Conservation (phyloP, 2,329 filamentous ascomycete genomes). For the Lasiodiplodia theobromae region DNA sequence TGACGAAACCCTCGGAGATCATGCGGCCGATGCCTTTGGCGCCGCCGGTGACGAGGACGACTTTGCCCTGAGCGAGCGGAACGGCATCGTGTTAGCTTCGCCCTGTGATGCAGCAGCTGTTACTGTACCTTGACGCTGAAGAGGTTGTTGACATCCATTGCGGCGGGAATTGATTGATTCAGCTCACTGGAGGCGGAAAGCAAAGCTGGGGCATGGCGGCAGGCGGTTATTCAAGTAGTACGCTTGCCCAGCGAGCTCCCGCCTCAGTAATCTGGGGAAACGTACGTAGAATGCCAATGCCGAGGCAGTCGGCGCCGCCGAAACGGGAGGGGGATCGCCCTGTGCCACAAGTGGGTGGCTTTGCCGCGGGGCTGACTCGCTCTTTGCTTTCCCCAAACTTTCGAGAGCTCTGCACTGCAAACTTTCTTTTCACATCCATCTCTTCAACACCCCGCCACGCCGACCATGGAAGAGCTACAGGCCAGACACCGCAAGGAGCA, state of each 20-base stretch:
- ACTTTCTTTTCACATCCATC: not conserved
- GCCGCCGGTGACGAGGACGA: constrained; percentile 56
- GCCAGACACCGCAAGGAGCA: constrained; percentile 86
- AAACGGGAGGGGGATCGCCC: not conserved
- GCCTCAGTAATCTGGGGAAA: constrained; percentile 26
- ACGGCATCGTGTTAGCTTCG: not conserved
- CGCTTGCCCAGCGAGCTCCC: not conserved
- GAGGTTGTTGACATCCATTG: constrained; percentile 46
- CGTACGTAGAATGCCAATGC: constrained; percentile 8
- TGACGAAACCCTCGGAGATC: constrained; percentile 71
- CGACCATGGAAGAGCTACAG: constrained; percentile 75
- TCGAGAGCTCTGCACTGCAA: not conserved
- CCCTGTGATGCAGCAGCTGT: not conserved
- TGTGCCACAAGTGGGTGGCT: constrained; percentile 1
- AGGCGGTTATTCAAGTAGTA: not conserved
- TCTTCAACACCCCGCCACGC: constrained; percentile 25
- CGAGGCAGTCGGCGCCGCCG: constrained; percentile 25
- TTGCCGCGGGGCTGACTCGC: constrained; percentile 5
- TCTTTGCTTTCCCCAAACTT: not conserved
- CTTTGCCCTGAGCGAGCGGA: constrained; percentile 50
- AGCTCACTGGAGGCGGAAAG: not conserved
- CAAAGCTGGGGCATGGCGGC: constrained; percentile 2
- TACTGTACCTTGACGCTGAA: constrained; percentile 46
- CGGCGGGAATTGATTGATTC: constrained; percentile 18
- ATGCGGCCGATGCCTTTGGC: constrained; percentile 70